phyloP scores from a whole-genome alignment of 1,284 basidiomycete species.

The Boletus smithii region DNA sequence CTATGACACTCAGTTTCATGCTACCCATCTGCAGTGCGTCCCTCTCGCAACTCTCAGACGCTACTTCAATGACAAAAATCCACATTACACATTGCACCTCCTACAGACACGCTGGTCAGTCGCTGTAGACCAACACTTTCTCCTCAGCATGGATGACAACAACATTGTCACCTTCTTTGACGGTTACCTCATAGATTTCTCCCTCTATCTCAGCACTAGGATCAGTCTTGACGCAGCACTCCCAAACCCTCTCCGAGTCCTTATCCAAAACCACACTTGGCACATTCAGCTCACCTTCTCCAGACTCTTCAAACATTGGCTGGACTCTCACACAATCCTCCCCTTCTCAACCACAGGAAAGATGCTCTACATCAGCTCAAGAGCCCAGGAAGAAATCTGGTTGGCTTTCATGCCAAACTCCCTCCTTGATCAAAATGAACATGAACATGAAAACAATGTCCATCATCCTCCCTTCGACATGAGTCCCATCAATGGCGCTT shows the following conservation, averaged over 20 bases:
- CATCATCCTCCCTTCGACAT: not conserved
- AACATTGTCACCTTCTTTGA: not conserved
- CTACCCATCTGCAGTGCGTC: not conserved
- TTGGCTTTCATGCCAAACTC: slow-evolving; percentile 3
- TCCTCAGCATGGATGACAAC: not conserved
- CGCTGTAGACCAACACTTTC: not conserved
- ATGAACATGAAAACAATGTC: not conserved
- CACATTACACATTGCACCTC: not conserved
- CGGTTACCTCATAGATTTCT: slow-evolving; percentile 6
- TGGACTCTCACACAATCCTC: not conserved
- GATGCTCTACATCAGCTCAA: slow-evolving; percentile 6
- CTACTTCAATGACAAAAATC: not conserved
- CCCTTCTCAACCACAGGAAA: slow-evolving; percentile 4
- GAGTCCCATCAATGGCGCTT: not conserved
- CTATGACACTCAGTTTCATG: not conserved
- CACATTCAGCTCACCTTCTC: slow-evolving; percentile 6
- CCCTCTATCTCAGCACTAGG: not conserved
- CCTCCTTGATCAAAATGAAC: not conserved
- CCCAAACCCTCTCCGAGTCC: not conserved
- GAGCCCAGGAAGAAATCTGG: slow-evolving; percentile 9
- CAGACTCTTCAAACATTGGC: slow-evolving; percentile 1
- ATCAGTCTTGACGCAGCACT: slow-evolving; percentile 5
- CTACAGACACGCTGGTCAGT: not conserved
- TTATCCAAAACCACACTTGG: slow-evolving; percentile 1
- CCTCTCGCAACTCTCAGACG: not conserved